phyloP scores from a whole-genome alignment of 1,284 basidiomycete genomes.

The Cutaneotrichosporon sp. region DNA sequence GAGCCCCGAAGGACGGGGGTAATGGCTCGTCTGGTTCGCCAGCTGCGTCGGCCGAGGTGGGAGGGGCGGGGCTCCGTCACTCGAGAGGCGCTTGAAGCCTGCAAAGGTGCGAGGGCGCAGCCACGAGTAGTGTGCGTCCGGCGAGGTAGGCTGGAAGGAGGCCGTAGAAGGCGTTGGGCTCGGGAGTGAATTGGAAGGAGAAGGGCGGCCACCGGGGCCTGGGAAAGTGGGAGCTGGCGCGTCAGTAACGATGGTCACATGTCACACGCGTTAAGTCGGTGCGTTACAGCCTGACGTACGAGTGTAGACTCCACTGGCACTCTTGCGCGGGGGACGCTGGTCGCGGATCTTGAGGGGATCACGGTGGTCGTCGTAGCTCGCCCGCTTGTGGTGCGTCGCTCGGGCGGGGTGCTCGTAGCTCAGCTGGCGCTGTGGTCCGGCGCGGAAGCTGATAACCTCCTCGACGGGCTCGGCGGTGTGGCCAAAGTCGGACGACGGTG shows the following conservation, averaged over 20 bases:
- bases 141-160: background rate
- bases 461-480: background rate
- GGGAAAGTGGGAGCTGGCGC: slow-evolving; percentile 21
- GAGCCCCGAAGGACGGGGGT: background rate
- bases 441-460: slow-evolving; percentile 7
- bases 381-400: background rate
- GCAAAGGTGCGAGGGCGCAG: slow-evolving; percentile 7
- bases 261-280: background rate
- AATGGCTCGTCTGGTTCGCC: background rate
- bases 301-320: slow-evolving; percentile 26
- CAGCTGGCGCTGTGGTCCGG: background rate
- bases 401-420: background rate
- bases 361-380: background rate
- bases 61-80: background rate
- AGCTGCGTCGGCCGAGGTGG: background rate
- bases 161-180: background rate
- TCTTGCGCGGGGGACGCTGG: slow-evolving; percentile 14
- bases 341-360: slow-evolving; percentile 28
- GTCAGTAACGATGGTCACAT: background rate
- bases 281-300: slow-evolving; percentile 10
- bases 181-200: background rate
- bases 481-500: slow-evolving; percentile 8
- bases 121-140: background rate
- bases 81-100: slow-evolving; percentile 17
- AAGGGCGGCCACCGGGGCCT: background rate